Conservation (phyloP, 2,329 filamentous ascomycete species). For the Clonostachys sp. region DNA sequence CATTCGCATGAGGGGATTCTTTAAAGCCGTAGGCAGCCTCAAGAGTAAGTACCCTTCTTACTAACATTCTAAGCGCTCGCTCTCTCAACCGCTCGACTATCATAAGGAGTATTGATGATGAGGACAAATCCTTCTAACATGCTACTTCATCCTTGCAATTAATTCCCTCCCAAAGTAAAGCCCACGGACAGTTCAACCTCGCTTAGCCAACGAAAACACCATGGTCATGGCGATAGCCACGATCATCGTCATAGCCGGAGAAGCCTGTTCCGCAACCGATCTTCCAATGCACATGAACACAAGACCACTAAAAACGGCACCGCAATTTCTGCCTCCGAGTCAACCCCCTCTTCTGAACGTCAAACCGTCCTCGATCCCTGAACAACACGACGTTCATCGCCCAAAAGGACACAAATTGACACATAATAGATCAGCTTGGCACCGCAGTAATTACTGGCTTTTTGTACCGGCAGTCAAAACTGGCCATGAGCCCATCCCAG, state of each 20-base stretch:
- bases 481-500: conserved; percentile 34
- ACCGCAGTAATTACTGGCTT: background rate
- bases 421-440: background rate
- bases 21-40: no score
- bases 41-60: no score
- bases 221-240: conserved; percentile 5
- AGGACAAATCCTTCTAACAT: no score
- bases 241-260: conserved; percentile 17
- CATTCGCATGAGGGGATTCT: no score
- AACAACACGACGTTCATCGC: no score
- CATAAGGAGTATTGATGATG: no score
- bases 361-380: no score
- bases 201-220: background rate
- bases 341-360: conserved; percentile 40
- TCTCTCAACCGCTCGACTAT: no score
- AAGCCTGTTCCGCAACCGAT: conserved; percentile 15
- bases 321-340: conserved; percentile 26
- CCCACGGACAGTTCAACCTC: no score
- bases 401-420: background rate
- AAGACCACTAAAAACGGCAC: conserved; percentile 12
- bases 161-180: no score
- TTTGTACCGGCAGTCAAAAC: conserved; percentile 23
- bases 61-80: no score
- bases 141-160: no score
- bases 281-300: conserved; percentile 12